Evolutionary conservation across 306 rosid species (phyloP).

Genomic region (Vigna nakashimae): DNA sequence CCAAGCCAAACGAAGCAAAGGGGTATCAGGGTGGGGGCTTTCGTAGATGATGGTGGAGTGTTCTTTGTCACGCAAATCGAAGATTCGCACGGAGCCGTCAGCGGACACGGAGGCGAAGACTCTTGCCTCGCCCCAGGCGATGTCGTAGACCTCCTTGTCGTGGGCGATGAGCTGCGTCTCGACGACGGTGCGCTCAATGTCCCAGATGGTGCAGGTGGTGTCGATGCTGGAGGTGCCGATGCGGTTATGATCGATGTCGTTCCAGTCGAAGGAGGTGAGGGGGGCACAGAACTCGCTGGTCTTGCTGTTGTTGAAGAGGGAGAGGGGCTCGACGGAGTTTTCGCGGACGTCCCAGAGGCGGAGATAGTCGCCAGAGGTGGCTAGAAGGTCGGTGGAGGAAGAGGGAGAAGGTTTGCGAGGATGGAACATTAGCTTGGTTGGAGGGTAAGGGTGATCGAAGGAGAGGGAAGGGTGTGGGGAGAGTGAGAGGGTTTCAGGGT

Average conservation of each 20-base stretch:
- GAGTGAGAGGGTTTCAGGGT: slow-evolving; percentile 67
- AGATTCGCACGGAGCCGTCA: slow-evolving; percentile 91
- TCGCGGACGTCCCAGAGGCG: slow-evolving; percentile 95
- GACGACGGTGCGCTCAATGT: slow-evolving; percentile 73
- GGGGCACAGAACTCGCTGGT: slow-evolving; percentile 94
- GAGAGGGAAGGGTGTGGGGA: slow-evolving; percentile 71
- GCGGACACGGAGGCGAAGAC: slow-evolving; percentile 96
- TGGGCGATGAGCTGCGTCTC: slow-evolving; percentile 99
- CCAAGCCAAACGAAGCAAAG: slow-evolving; percentile 93
- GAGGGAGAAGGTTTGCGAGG: slow-evolving; percentile 33
- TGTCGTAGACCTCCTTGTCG: slow-evolving; percentile 90
- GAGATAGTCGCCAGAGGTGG: slow-evolving; percentile 96
- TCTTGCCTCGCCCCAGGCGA: slow-evolving; percentile 96
- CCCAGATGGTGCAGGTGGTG: slow-evolving; percentile 97
- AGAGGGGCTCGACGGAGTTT: slow-evolving; percentile 63
- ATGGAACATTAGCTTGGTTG: slow-evolving; percentile 96
- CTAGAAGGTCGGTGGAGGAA: slow-evolving; percentile 66
- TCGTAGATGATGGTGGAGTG: slow-evolving; percentile 96
- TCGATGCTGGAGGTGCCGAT: slow-evolving; percentile 94
- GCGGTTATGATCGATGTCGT: slow-evolving; percentile 80
- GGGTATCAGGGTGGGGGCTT: slow-evolving; percentile 94
- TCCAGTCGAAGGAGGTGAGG: slow-evolving; percentile 95
- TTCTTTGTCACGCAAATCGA: slow-evolving; percentile 87
- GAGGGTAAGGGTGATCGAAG: slow-evolving; percentile 96
- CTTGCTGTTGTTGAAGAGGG: slow-evolving; percentile 85